Evolutionary conservation across 352 stramenopile genomes (phyloP).

Genomic region (Aphanomyces euteiches): DNA sequence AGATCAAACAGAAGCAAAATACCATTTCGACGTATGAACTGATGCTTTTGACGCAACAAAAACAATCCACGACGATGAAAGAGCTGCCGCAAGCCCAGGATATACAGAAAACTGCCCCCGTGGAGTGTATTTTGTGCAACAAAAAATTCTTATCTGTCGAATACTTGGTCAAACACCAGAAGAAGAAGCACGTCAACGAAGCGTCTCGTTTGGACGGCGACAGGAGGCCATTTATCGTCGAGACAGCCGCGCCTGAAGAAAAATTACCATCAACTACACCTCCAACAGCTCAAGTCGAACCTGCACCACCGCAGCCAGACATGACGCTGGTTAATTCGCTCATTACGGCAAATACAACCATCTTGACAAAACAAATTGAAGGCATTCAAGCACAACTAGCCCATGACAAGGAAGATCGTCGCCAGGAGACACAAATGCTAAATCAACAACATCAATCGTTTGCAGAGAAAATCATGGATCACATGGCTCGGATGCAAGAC

Average conservation of each 20-base stretch:
- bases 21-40: slow-evolving; percentile 77
- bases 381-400: slow-evolving; percentile 54
- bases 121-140: slow-evolving; percentile 59
- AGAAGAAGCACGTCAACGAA: slow-evolving; percentile 47
- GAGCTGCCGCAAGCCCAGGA: no score
- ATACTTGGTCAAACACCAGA: slow-evolving; percentile 68
- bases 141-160: slow-evolving; percentile 73
- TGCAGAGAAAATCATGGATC: slow-evolving; percentile 44
- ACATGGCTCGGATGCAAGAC: slow-evolving; percentile 59
- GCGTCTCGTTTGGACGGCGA: neutral
- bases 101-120: neutral
- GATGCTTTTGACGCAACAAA: slow-evolving; percentile 57
- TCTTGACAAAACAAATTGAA: slow-evolving; percentile 52
- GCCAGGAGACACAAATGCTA: slow-evolving; percentile 42
- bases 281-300: no score
- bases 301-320: neutral
- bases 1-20: slow-evolving; percentile 75
- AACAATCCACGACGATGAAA: neutral
- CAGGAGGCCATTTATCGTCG: no score
- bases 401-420: slow-evolving; percentile 47
- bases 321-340: slow-evolving; percentile 9
- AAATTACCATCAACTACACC: no score
- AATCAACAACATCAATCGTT: slow-evolving; percentile 56
- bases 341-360: slow-evolving; percentile 25
- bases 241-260: no score